Conservation (phyloP, 2,329 filamentous ascomycete genomes). For the Elsinoe australis region DNA sequence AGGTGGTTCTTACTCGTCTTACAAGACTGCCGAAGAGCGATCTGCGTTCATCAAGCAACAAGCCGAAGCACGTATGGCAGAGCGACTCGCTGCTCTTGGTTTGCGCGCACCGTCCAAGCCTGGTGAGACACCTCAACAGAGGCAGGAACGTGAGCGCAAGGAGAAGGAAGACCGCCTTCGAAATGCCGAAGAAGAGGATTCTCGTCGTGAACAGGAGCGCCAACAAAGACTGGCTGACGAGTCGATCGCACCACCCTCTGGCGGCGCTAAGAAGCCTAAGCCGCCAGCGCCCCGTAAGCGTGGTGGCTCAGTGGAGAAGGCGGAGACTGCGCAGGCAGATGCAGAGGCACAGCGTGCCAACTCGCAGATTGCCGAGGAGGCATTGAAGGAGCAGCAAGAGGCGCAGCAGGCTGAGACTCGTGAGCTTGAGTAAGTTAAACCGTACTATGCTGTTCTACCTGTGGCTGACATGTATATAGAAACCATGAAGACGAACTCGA, state of each 20-base stretch:
- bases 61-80: slow-evolving; percentile 93
- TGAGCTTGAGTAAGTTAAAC: slow-evolving; percentile 79
- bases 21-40: slow-evolving; percentile 85
- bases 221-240: slow-evolving; percentile 77
- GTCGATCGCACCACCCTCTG: slow-evolving; percentile 53
- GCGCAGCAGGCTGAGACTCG: slow-evolving; percentile 65
- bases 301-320: slow-evolving; percentile 52
- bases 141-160: slow-evolving; percentile 76
- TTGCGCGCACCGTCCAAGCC: slow-evolving; percentile 72
- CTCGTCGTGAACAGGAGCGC: slow-evolving; percentile 76
- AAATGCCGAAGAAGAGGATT: slow-evolving; percentile 91
- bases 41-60: slow-evolving; percentile 96
- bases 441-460: no score
- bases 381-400: slow-evolving; percentile 61
- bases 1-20: slow-evolving; percentile 67
- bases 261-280: slow-evolving; percentile 37
- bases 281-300: slow-evolving; percentile 71
- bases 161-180: slow-evolving; percentile 81
- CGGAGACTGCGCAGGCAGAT: slow-evolving; percentile 40
- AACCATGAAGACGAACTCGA: slow-evolving; percentile 71
- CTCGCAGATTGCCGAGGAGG: slow-evolving; percentile 45
- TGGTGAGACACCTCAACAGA: slow-evolving; percentile 73
- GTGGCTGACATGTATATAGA: slow-evolving; percentile 48
- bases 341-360: slow-evolving; percentile 57
- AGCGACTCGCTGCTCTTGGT: slow-evolving; percentile 85